phyloP scores from a whole-genome alignment of 2,329 filamentous ascomycete species.

The Penicillium griseofulvum region DNA sequence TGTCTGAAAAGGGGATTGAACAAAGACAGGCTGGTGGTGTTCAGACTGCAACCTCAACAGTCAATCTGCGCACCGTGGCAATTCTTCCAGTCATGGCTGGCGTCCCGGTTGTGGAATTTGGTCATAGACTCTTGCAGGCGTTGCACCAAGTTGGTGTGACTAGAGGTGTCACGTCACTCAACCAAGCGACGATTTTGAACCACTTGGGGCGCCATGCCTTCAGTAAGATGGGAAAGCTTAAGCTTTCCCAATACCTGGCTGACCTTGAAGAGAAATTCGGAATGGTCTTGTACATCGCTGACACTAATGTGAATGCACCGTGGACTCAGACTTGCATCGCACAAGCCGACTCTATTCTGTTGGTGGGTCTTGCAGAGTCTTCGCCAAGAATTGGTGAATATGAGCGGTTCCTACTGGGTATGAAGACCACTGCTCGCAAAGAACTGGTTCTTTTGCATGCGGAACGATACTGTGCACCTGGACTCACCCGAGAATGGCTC shows the following conservation, averaged over 20 bases:
- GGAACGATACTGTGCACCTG: constrained; percentile 81
- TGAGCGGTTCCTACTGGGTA: constrained; percentile 90
- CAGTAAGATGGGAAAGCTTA: constrained; percentile 94
- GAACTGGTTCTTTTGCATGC: constrained; percentile 85
- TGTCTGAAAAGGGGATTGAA: constrained; percentile 65
- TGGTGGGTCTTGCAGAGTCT: constrained; percentile 86
- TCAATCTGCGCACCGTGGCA: constrained; percentile 90
- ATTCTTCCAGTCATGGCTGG: constrained; percentile 87
- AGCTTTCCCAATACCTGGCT: constrained; percentile 90
- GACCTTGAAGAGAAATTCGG: constrained; percentile 97
- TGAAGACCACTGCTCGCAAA: constrained; percentile 95
- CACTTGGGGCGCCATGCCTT: constrained; percentile 96
- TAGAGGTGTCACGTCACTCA: constrained; percentile 87
- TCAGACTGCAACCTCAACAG: constrained; percentile 68
- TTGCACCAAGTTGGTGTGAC: constrained; percentile 83
- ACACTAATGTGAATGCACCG: constrained; percentile 93
- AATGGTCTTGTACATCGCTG: constrained; percentile 90
- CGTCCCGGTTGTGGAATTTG: constrained; percentile 92
- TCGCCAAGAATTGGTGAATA: constrained; percentile 93
- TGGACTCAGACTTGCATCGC: constrained; percentile 99
- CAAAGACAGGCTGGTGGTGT: constrained; percentile 52
- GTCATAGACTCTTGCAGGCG: constrained; percentile 81
- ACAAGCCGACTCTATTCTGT: constrained; percentile 91
- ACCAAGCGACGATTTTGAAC: constrained; percentile 89
- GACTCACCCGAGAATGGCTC: constrained; percentile 84